Base-by-base conservation (phyloP, 306 rosid species). In the Dicorynia guianensis region DNA sequence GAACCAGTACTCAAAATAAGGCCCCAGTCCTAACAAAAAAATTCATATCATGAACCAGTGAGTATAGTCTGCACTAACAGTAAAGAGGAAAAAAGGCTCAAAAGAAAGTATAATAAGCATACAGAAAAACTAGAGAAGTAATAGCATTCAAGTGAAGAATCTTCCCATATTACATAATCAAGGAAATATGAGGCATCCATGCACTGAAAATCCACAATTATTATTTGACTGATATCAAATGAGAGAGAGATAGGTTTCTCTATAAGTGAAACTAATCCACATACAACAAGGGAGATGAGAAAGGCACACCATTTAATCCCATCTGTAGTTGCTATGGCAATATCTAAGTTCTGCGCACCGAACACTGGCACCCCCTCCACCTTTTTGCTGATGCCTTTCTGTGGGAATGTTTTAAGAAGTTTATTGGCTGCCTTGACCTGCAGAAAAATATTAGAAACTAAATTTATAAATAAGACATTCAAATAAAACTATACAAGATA, bases 321-420 rank as follows among this genome's bases (percentile, higher is more conserved):
- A 85, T 92, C 92, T 0, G 80, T 81, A 62, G 93, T 92, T 79
- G 99, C 93, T 74, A 96, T 92, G 61, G 99, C 97, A 81, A 96
- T 96, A 82, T 92, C 98, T 81, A 96, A 84, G 82, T 96, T 96
- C 40, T 92, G 93, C 11, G 98, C 93, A 89, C 98, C 85, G 77
- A 96, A 96, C 71, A 96, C 98, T 4, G 99, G 99, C 72, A 96
- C 97, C 49, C 99, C 97, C 46, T 90, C 99, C 36, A 96, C 90
- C 89, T 76, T 89, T 84, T 84, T 87, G 85, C 81, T 79, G 7
- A 71, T 86, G 49, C 89, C 86, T 76, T 55, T 81, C 73, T 84
- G 84, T 35, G 91, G 74, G 35, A 85, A 75, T 76, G 69, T 52
- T 88, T 89, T 90, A 53, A 96, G 84, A 83, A 96, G 92, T 67